Base-by-base conservation (phyloP, 257 asterid genomes). In the Forsythia viridissima region DNA sequence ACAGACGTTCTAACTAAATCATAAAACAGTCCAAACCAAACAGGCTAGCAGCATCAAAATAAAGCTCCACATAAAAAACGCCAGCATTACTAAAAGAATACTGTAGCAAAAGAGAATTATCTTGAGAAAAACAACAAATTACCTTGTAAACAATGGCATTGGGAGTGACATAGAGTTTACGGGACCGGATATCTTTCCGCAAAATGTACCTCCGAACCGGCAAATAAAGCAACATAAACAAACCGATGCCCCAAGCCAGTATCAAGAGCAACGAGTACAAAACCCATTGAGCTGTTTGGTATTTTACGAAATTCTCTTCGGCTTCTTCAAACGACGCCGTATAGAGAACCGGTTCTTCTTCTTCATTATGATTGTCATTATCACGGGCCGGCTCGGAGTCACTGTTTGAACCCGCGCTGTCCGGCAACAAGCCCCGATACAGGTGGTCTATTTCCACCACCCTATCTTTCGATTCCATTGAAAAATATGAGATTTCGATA, bases 171-270 rank as follows among this genome's bases (percentile, higher is more conserved):
- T 84, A 90, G 80, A 92, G 96, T 71, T 80, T 87, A 8, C 96
- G 87, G 59, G 97, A 91, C 42, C 91, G 93, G 37, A 92, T 61
- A 75, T 91, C 93, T 75, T 75, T 71, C 13, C 92, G 93, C 85
- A 85, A 74, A 75, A 88, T 82, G 30, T 81, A 89, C 79, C 94
- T 82, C 87, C 96, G 87, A 34, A 91, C 71, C 0, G 97, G 97
- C 84, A 92, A 83, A 85, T 88, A 92, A 55, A 91, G 76, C 43
- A 92, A 86, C 97, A 91, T 88, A 37, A 92, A 75, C 24, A 92
- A 59, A 79, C 97, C 96, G 71, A 92, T 84, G n/a, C 96, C 97
- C 97, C 97, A 92, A 5, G 91, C 96, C 78, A 92, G 80, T 52
- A 87, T 40, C 79, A 92, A 76, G 42, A 86, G 82, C 79, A 88